phyloP scores from a whole-genome alignment of 2,329 filamentous ascomycete species.

The Mollisiaceae sp. region DNA sequence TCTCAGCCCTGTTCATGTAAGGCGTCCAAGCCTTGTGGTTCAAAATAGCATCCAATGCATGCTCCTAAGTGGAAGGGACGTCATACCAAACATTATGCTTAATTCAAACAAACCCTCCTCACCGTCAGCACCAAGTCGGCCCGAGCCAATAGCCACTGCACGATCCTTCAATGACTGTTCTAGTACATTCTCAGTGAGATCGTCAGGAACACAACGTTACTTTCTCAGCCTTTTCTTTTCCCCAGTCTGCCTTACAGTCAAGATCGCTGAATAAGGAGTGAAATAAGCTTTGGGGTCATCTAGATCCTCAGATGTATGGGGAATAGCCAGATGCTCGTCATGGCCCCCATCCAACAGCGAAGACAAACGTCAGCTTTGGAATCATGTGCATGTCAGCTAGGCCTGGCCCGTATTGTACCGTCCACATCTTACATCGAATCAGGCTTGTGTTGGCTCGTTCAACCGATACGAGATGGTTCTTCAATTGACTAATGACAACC shows the following conservation, averaged over 20 bases:
- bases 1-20: conserved; percentile 23
- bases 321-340: neutral
- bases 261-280: neutral
- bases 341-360: neutral
- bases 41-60: conserved; percentile 25
- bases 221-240: neutral
- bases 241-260: neutral
- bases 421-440: neutral
- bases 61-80: conserved; percentile 4
- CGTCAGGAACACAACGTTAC: conserved; percentile 7
- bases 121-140: conserved; percentile 9
- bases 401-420: neutral
- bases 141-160: conserved; percentile 12
- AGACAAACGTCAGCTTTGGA: neutral
- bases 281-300: conserved; percentile 4
- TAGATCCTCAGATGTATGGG: neutral
- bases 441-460: neutral
- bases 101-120: conserved; percentile 11
- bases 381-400: conserved; percentile 3
- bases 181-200: neutral
- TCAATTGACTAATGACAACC: neutral
- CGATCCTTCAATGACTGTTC: neutral
- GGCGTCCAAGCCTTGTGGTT: conserved; percentile 10
- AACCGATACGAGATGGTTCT: neutral
- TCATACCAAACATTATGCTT: conserved; percentile 29